These are phyloP conservation scores for Stentor roeselii DNA, from an alignment of 73 alveolate species.

Conservation along the genomic window DNA sequence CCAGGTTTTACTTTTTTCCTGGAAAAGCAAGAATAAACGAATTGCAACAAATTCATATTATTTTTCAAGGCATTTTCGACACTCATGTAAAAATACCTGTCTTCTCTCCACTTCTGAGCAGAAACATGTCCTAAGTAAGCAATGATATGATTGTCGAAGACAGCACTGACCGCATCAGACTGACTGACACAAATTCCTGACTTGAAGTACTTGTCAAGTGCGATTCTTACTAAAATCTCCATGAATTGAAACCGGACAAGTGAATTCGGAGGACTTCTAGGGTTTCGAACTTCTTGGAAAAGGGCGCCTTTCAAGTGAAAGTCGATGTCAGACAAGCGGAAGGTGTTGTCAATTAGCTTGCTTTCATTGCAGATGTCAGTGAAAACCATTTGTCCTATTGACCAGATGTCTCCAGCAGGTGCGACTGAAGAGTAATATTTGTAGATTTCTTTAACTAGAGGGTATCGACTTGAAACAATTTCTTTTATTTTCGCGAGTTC, in stretches of 20 bases:
- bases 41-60: conserved; percentile 39
- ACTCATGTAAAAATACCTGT: conserved; percentile 58
- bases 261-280: conserved; percentile 55
- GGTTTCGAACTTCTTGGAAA: conserved; percentile 28
- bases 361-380: conserved; percentile 46
- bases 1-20: conserved; percentile 63
- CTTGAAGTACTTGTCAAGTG: conserved; percentile 50
- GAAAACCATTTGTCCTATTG: conserved; percentile 39
- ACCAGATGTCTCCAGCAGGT: conserved; percentile 50
- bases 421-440: conserved; percentile 41
- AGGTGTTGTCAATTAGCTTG: conserved; percentile 36
- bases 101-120: conserved; percentile 66
- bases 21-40: conserved; percentile 52
- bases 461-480: conserved; percentile 36
- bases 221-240: conserved; percentile 60
- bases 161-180: conserved; percentile 55
- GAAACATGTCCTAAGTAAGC: conserved; percentile 45
- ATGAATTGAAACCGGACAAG: conserved; percentile 53
- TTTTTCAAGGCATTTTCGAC: conserved; percentile 61
- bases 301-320: conserved; percentile 49
- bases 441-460: conserved; percentile 47
- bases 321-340: conserved; percentile 60
- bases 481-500: conserved; percentile 40
- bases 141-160: conserved; percentile 44
- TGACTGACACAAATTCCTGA: conserved; percentile 36